phyloP scores from a whole-genome alignment of 2,329 filamentous ascomycete species.

The Aureobasidium subglaciale region DNA sequence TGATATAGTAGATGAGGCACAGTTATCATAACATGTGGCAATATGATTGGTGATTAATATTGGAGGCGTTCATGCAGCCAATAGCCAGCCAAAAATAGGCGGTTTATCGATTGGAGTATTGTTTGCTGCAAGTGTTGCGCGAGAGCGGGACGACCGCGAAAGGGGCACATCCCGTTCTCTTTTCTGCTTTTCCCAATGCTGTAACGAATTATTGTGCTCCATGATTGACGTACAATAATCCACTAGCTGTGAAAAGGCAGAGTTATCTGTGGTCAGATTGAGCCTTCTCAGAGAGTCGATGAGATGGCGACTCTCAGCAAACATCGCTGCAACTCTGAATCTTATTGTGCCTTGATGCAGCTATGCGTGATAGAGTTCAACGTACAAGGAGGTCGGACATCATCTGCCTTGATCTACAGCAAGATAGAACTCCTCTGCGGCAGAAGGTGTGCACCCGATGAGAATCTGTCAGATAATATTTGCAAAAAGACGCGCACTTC shows the following conservation, averaged over 20 bases:
- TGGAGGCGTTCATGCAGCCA: slow-evolving; percentile 7
- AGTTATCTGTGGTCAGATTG: no score
- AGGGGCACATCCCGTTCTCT: not conserved
- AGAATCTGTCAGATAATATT: not conserved
- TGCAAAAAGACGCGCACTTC: not conserved
- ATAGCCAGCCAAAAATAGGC: slow-evolving; percentile 7
- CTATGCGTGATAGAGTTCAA: no score
- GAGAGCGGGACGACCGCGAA: not conserved
- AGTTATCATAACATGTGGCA: not conserved
- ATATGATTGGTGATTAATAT: not conserved
- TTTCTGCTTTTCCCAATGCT: no score
- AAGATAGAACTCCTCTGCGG: not conserved
- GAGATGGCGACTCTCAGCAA: no score
- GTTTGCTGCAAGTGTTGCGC: slow-evolving; percentile 4
- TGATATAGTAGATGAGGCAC: not conserved
- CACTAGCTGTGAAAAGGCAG: no score
- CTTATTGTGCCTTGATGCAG: no score
- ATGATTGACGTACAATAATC: no score
- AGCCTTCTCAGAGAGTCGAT: no score
- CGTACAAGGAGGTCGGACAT: no score
- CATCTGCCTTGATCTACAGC: no score
- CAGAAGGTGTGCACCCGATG: not conserved
- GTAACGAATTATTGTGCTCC: no score
- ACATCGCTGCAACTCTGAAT: no score
- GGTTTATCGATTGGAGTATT: not conserved